phyloP scores from a whole-genome alignment of 2,329 filamentous ascomycete species.

The Beauveria brongniartii region DNA sequence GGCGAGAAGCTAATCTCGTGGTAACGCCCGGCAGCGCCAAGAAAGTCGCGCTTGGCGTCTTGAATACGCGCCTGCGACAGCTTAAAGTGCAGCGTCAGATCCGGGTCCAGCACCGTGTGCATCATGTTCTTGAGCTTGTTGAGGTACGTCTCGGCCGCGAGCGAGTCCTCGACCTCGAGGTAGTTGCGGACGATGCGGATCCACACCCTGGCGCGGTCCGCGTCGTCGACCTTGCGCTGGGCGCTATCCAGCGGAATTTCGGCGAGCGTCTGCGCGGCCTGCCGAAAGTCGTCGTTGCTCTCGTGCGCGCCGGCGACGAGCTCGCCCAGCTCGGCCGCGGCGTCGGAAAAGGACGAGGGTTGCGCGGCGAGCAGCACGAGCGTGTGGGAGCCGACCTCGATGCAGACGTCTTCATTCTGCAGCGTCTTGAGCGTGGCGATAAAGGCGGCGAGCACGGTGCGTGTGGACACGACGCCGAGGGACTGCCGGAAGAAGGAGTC shows the following conservation, averaged over 20 bases:
- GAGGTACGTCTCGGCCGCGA: conserved; percentile 74
- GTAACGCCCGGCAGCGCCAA: conserved; percentile 82
- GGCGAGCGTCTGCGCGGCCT: conserved; percentile 69
- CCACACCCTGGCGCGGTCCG: conserved; percentile 79
- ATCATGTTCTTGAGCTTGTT: conserved; percentile 95
- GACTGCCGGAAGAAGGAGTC: conserved; percentile 59
- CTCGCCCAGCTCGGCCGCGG: conserved; percentile 70
- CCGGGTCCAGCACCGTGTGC: conserved; percentile 64
- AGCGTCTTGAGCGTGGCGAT: conserved; percentile 54
- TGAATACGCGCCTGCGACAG: conserved; percentile 88
- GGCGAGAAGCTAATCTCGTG: conserved; percentile 74
- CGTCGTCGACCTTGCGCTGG: conserved; percentile 73
- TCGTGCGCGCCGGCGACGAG: conserved; percentile 80
- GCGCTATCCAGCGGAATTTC: conserved; percentile 84
- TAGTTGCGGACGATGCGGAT: conserved; percentile 91
- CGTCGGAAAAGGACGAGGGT: conserved; percentile 69
- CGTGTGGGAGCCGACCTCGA: conserved; percentile 68
- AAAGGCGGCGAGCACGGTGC: conserved; percentile 61
- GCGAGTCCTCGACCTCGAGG: conserved; percentile 87
- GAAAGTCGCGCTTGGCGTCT: conserved; percentile 82
- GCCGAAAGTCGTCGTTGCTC: conserved; percentile 67
- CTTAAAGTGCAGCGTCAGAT: conserved; percentile 75
- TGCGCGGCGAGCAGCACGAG: conserved; percentile 55
- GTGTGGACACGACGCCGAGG: conserved; percentile 68
- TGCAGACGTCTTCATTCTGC: conserved; percentile 55